Evolutionary conservation across 2,329 filamentous ascomycete genomes (phyloP).

Genomic region (Colletotrichum zoysiae): DNA sequence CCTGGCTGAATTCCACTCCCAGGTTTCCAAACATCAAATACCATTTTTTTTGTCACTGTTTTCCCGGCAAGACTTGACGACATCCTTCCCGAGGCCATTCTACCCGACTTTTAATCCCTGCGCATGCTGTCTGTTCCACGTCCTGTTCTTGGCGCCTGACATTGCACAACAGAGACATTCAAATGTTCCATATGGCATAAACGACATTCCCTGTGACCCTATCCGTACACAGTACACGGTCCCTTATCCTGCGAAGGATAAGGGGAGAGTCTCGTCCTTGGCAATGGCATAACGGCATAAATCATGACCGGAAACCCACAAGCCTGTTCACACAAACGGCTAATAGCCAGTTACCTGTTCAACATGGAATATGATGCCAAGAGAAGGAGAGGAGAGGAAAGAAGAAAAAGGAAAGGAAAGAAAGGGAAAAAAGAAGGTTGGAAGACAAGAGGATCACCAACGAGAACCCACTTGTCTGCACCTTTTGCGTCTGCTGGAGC

Average conservation of each 20-base stretch:
- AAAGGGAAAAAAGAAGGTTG: neutral
- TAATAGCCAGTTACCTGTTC: slow-evolving; percentile 6
- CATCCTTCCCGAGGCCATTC: neutral
- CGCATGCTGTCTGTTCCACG: neutral
- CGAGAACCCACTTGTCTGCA: slow-evolving; percentile 23
- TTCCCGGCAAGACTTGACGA: slow-evolving; percentile 10
- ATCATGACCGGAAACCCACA: slow-evolving; percentile 3
- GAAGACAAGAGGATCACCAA: slow-evolving; percentile 30
- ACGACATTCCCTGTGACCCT: slow-evolving; percentile 7
- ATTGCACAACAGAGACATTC: slow-evolving; percentile 4
- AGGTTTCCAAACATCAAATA: slow-evolving; percentile 3
- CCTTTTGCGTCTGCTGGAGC: slow-evolving; percentile 28
- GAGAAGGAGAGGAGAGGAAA: neutral
- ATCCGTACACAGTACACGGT: slow-evolving; percentile 1
- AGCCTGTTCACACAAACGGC: neutral
- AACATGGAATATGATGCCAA: neutral
- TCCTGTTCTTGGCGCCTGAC: slow-evolving; percentile 10
- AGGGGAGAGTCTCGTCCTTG: neutral
- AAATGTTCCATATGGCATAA: slow-evolving; percentile 23
- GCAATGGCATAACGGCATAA: slow-evolving; percentile 21
- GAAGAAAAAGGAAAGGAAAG: neutral
- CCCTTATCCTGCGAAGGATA: slow-evolving; percentile 5
- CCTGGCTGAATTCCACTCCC: slow-evolving; percentile 9
- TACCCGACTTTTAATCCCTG: neutral
- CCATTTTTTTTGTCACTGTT: slow-evolving; percentile 2